Base-by-base conservation (phyloP, 192 early-diverging fungal genomes). In the Coemansia sp. region DNA sequence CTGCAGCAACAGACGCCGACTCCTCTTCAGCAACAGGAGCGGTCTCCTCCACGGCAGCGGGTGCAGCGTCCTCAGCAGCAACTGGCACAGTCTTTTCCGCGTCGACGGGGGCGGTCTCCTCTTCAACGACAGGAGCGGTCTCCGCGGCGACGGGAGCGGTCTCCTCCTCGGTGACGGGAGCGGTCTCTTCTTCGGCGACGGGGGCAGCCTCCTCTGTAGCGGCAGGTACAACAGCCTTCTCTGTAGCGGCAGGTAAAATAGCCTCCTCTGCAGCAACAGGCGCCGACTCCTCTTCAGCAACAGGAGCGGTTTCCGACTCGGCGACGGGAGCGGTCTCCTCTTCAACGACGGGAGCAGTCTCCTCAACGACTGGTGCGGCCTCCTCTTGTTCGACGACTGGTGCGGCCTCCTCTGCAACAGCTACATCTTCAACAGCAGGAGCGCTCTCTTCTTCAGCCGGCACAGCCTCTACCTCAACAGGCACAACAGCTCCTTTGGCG, bases 391-490 rank as follows among this genome's bases (percentile, higher is more conserved):
- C 69, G 64, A 31, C 61, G 31, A 36, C 47, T 4, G 61, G 10
- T 18, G 34, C 76, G 34, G 60, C 83, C 18, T 70, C 68, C 60
- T 69, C 68, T 12, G n/a, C 43, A 49, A 41, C 61, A 39, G 69
- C 34, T 36, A 36, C 34, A 7, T 36, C 27, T 1, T 27, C 39
- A 15, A 12, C 57, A 2, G 18, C 68, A 39, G 40, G 39, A 7
- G 39, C 6, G 39, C 10, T 40, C 39, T 40, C 47, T 24, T 70
- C 49, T 11, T 63, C 69, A 16, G 36, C 43, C 0, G 34, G 34
- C 34, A 40, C 41, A 43, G 57, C 7, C 40, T 64, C 66, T 40
- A 53, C 65, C 3, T 44, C 49, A 39, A 64, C 10, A 49, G 39
- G 27, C 18, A 12, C 44, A 29, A 34, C 18, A 40, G 60, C 75